Conservation (phyloP, 2,329 filamentous ascomycete genomes). For the Knoxdaviesia capensis region DNA sequence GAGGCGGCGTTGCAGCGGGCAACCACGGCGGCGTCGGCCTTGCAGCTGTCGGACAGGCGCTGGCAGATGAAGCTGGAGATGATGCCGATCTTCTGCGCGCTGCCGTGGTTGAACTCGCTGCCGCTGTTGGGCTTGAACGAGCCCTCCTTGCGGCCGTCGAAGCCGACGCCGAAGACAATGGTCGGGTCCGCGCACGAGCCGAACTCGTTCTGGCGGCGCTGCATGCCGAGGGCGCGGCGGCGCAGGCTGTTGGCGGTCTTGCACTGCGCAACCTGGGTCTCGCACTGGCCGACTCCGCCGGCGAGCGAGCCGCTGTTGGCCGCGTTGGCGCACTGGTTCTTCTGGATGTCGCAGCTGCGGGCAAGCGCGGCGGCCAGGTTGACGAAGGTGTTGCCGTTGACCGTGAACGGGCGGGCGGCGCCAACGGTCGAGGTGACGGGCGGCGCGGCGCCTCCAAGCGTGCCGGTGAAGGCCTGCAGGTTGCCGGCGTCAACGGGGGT, state of each 20-base stretch:
- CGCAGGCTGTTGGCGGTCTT: slow-evolving; percentile 6
- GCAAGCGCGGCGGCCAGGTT: slow-evolving; percentile 22
- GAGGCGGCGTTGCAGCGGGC: slow-evolving; percentile 7
- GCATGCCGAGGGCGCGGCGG: slow-evolving; percentile 1
- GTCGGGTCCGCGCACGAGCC: slow-evolving; percentile 25
- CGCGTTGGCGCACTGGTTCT: slow-evolving; percentile 27
- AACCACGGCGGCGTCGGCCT: slow-evolving; percentile 7
- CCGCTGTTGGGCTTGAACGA: slow-evolving; percentile 18
- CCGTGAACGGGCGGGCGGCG: slow-evolving; percentile 22
- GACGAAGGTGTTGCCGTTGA: slow-evolving; percentile 34
- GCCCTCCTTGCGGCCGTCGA: slow-evolving; percentile 24
- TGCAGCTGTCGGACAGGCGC: slow-evolving; percentile 14
- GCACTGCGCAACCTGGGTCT: slow-evolving; percentile 20
- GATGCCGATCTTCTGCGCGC: slow-evolving; percentile 17
- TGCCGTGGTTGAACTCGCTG: slow-evolving; percentile 29
- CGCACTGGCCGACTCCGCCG: slow-evolving; percentile 15
- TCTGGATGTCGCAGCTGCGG: slow-evolving; percentile 27
- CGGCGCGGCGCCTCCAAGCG: slow-evolving; percentile 19
- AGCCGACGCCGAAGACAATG: slow-evolving; percentile 25
- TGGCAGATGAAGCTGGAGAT: slow-evolving; percentile 27
- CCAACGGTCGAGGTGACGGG: slow-evolving; percentile 17
- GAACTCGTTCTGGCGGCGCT: slow-evolving; percentile 12
- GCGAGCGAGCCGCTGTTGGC: slow-evolving; percentile 21
- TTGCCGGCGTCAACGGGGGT: slow-evolving; percentile 10
- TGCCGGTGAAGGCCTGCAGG: slow-evolving; percentile 24